Conservation (phyloP, 2,329 filamentous ascomycete genomes). For the Alternaria infectoria region DNA sequence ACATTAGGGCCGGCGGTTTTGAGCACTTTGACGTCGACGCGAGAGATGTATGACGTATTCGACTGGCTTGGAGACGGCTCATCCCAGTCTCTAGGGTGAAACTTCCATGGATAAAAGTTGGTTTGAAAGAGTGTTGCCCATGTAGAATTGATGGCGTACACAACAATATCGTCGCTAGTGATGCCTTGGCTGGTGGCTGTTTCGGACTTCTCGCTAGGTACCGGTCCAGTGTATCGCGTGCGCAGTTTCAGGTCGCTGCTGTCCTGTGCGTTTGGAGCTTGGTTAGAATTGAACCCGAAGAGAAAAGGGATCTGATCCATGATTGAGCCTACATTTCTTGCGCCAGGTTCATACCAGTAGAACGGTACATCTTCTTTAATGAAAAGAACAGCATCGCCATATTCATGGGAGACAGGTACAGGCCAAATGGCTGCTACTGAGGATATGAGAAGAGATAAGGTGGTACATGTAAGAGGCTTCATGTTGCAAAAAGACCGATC, state of each 20-base stretch:
- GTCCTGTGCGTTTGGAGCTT: constrained; percentile 11
- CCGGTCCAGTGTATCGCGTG: constrained; percentile 14
- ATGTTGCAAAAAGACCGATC: constrained; percentile 21
- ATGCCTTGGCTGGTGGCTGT: constrained; percentile 23
- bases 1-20: constrained; percentile 59
- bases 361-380: constrained; percentile 48
- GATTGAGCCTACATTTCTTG: constrained; percentile 38
- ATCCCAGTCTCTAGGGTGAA: constrained; percentile 67
- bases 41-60: constrained; percentile 59
- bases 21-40: constrained; percentile 69
- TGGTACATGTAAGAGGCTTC: constrained; percentile 20
- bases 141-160: constrained; percentile 60
- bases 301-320: constrained; percentile 20
- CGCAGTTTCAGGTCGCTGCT: constrained; percentile 11
- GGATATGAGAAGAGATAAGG: constrained; percentile 25
- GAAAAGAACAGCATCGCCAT: constrained; percentile 50
- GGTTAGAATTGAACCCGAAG: constrained; percentile 29
- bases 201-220: neutral
- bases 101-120: constrained; percentile 79
- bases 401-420: constrained; percentile 45
- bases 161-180: constrained; percentile 58
- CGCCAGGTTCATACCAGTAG: constrained; percentile 42
- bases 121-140: constrained; percentile 69
- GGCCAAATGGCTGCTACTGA: constrained; percentile 53
- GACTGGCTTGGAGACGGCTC: constrained; percentile 62